phyloP scores from a whole-genome alignment of 805 yeast genomes.

The Kluyveromyces siamensis region DNA sequence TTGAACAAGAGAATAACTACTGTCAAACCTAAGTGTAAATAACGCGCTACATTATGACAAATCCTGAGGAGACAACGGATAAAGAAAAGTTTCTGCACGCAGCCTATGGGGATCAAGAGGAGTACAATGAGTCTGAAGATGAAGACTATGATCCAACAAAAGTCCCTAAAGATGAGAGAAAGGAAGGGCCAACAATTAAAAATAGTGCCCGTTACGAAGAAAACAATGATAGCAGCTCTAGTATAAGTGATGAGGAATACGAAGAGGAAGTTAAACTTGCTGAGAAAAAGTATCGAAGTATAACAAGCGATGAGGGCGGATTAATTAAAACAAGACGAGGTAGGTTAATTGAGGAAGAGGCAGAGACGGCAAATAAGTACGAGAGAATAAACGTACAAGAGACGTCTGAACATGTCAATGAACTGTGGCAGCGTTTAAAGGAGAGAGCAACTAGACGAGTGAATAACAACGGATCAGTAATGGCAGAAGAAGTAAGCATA shows the following conservation, averaged over 20 bases:
- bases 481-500: conserved; percentile 11
- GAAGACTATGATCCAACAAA: conserved; percentile 31
- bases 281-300: conserved; percentile 34
- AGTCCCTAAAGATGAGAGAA: conserved; percentile 28
- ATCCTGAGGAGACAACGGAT: neutral
- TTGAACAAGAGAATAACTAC: too few relatives aligned
- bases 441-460: conserved; percentile 22
- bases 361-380: conserved; percentile 21
- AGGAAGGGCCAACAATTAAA: conserved; percentile 24
- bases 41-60: neutral
- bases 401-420: conserved; percentile 37
- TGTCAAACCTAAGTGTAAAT: too few relatives aligned
- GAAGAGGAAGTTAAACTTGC: conserved; percentile 24
- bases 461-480: conserved; percentile 15
- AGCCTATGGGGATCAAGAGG: conserved; percentile 14
- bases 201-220: conserved; percentile 17
- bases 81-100: neutral
- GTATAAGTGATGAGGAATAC: conserved; percentile 25
- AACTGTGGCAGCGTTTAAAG: conserved; percentile 49
- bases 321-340: conserved; percentile 64
- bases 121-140: conserved; percentile 30
- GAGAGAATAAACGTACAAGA: conserved; percentile 21
- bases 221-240: conserved; percentile 30
- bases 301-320: conserved; percentile 53
- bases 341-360: conserved; percentile 35